Base-by-base conservation (phyloP, 345 rosid genomes). In the Aquilaria sinensis region DNA sequence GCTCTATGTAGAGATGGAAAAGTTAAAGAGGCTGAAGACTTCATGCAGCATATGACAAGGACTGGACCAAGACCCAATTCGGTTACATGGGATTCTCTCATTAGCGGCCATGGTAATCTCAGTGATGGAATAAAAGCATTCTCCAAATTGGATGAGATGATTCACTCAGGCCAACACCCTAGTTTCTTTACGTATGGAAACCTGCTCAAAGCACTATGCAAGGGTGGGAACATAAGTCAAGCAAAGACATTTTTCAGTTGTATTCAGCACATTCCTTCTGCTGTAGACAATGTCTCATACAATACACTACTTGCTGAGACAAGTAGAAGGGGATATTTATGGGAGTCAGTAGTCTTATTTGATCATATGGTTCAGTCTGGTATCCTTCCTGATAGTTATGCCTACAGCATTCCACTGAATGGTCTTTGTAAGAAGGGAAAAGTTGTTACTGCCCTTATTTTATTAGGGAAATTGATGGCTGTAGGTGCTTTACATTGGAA, bases 191-290 rank as follows among this genome's bases (percentile, higher is more conserved):
- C 97, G 7, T 89, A 85, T 64, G 80, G 85, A n/a, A 69, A 94
- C 72, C 77, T 93, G 50, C 87, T 89, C 56, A 93, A 87, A 81
- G 98, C 89, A 74, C 79, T 89, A 55, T 89, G 96, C 74, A 84
- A 60, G 72, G 85, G 91, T 58, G 83, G 96, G 56, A 79, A 87
- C 62, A 62, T 77, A 46, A 71, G 47, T 65, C 83, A 78, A 75
- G 98, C 88, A 3, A 84, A 78, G 80, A 77, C 69, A 64, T 77
- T 92, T 53, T 74, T 92, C 65, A 69, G 65, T 56, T 67, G 63
- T 49, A 84, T 89, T 45, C 83, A 79, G 62, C 55, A 46, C 61
- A 73, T 83, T 73, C 95, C 84, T 68, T 69, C 65, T 63, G 80
- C 83, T 66, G 84, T 90, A 56, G 92, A 87, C 65, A 77, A 82